Base-by-base conservation (phyloP, 225 moss, liverwort and hornwort genomes). In the Polytrichum formosum region DNA sequence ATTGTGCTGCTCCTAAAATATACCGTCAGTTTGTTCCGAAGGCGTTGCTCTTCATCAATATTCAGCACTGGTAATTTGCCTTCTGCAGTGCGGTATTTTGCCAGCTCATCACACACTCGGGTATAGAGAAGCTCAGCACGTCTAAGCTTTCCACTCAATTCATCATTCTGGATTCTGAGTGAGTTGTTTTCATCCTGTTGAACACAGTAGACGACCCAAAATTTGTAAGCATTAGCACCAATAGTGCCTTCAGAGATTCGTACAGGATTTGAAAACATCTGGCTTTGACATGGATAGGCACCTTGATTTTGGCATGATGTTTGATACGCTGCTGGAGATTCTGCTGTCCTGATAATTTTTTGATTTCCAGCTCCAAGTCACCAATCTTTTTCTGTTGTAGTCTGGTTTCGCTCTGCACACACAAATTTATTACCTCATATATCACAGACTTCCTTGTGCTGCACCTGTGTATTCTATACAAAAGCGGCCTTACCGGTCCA, bases 281-380 rank as follows among this genome's bases (percentile, higher is more conserved):
- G 62, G 5, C 1, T 28, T 5, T 23, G 26, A 20, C 26, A 37
- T 61, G 28, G 7, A 22, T 69, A 23, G 22, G 64, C 46, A 93
- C 96, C 91, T 96, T 96, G 63, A 96, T 92, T 65, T 96, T 96
- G 7, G 90, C 93, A 75, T 96, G 96, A 73, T 93, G 96, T 67
- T 96, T 93, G 56, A 96, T 96, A 54, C 96, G 84, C 75, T 96
- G 96, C 74, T 93, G 93, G 53, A 96, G 81, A 69, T 96, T 96
- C 66, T 96, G 96, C 66, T 93, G 96, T 26, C 93, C 96, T 26
- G 91, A 91, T 13, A 96, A 75, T 73, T 93, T 96, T 67, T 83
- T 85, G 5, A 91, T 80, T 67, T 93, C 96, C 33, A 82, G 91
- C 73, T 96, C 90, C 78, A 96, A 82, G 61, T 84, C 84, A 6